phyloP scores from a whole-genome alignment of 164 flowering plant genomes.

The Kalanchoe fedtschenkoi region DNA sequence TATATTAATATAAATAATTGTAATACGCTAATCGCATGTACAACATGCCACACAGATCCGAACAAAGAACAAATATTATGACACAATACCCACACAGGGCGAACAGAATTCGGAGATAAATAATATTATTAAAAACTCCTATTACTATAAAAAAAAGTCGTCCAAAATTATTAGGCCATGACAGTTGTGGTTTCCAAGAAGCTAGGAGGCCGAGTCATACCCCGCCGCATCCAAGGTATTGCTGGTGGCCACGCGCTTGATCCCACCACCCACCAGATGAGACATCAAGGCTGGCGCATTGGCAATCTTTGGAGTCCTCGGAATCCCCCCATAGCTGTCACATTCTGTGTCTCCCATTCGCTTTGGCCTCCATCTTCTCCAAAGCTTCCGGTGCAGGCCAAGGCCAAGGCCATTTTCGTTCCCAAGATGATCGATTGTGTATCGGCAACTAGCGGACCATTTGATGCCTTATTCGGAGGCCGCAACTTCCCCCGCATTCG shows the following conservation, averaged over 20 bases:
- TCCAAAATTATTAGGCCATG: too few relatives aligned
- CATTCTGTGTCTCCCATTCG: constrained; percentile 4
- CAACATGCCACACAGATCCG: too few relatives aligned
- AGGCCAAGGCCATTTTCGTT: not conserved
- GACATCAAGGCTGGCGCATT: constrained; percentile 34
- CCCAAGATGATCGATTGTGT: constrained; percentile 5
- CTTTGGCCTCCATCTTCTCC: constrained; percentile 2
- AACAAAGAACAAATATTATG: too few relatives aligned
- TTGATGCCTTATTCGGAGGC: not conserved
- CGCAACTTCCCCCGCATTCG: constrained; percentile 1
- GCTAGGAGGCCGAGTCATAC: constrained; percentile 26
- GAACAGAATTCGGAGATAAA: too few relatives aligned
- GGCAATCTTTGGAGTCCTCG: constrained; percentile 35
- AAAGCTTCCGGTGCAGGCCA: not conserved
- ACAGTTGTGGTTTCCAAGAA: constrained; percentile 16
- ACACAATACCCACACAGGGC: too few relatives aligned
- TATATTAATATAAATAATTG: too few relatives aligned
- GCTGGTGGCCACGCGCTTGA: constrained; percentile 11
- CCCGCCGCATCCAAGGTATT: not conserved
- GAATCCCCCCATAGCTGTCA: constrained; percentile 45
- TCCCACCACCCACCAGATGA: constrained; percentile 2
- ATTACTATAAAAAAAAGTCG: too few relatives aligned
- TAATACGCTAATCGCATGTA: too few relatives aligned
- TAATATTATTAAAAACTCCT: too few relatives aligned
- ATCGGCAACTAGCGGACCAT: not conserved